Percentiles rank a stretch among this genome's conserved stretches.
Conservation (phyloP, 202 grass and related monocot species). For the Saccharum hybrid region DNA sequence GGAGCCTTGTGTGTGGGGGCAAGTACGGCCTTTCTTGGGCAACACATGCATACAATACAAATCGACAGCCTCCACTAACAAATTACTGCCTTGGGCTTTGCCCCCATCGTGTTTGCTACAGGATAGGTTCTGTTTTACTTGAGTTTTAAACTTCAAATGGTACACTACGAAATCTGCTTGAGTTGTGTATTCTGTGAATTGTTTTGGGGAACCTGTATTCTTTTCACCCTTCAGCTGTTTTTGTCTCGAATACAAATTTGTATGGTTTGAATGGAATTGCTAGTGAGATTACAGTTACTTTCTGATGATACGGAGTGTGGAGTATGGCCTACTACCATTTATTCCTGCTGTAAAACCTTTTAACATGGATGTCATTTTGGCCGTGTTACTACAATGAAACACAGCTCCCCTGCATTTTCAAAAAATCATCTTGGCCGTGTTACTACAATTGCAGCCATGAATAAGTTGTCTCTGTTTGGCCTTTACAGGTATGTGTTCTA, state of each 20-base stretch:
- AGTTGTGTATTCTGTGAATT: slow-evolving; percentile 37
- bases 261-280: slow-evolving; percentile 21
- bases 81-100: slow-evolving; percentile 78
- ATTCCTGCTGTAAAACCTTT: slow-evolving; percentile 29
- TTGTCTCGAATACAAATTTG: slow-evolving; percentile 35
- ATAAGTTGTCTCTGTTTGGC: neutral
- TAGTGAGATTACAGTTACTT: neutral
- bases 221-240: slow-evolving; percentile 45
- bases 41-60: slow-evolving; percentile 74
- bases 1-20: slow-evolving; percentile 71
- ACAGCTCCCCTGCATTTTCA: no score
- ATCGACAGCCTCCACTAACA: slow-evolving; percentile 65
- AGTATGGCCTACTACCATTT: slow-evolving; percentile 6
- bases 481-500: slow-evolving; percentile 29
- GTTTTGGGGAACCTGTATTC: slow-evolving; percentile 46
- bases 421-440: neutral
- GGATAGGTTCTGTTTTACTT: slow-evolving; percentile 60
- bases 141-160: slow-evolving; percentile 59
- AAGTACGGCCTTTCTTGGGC: slow-evolving; percentile 74
- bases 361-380: slow-evolving; percentile 25
- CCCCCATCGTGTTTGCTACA: slow-evolving; percentile 60
- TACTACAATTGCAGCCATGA: slow-evolving; percentile 34
- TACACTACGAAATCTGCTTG: slow-evolving; percentile 44
- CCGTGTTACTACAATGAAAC: slow-evolving; percentile 20
- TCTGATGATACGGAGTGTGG: slow-evolving; percentile 2